Evolutionary conservation across 306 rosid species (phyloP), one percentile per base, ranked within the genome.

Genomic region (Calophaca sinica): DNA sequence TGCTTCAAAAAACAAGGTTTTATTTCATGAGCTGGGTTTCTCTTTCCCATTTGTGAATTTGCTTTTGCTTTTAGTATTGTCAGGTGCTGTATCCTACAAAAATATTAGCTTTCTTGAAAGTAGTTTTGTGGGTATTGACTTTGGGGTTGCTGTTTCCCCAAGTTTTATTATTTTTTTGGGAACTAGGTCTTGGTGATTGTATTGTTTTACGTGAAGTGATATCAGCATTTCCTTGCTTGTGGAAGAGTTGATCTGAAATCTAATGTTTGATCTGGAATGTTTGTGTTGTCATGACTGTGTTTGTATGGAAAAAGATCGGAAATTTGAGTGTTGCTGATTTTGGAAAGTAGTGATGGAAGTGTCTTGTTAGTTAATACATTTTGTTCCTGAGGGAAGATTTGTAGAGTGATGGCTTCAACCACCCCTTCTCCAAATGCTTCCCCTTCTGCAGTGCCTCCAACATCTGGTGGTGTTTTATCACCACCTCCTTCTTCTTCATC

Each of bases 401-500:
- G 38, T 36, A 1, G 52, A 55, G 73, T 67, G 68, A 94, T 94
- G 98, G 85, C 96, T 84, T 85, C 91, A 14, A 66, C 79, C 6
- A 53, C 82, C 32, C 94, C 84, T 75, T 82, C 97, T 59, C 96
- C 98, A 14, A 87, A 76, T 83, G 79, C 88, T 83, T 83, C 96
- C 14, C 92, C 97, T 53, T 70, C 86, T 58, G 90, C 86, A 28
- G 68, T 76, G 75, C 85, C 98, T 51, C 91, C 96, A n/a, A 38
- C 84, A 46, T 77, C 84, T 81, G 45, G 60, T 82, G 79, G 49
- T 62, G 60, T 10, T 38, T 70, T 82, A 36, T 36, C 87, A 77
- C 70, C 69, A 9, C 74, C 92, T 7, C 29, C 77, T 51, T 64
- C 80, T 31, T 33, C 49, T 57, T 4, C 68, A 35, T 35, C 79